These are phyloP conservation scores for Musa balbisiana DNA, from an alignment of 202 grass and related monocot genomes.

Conservation along the genomic window DNA sequence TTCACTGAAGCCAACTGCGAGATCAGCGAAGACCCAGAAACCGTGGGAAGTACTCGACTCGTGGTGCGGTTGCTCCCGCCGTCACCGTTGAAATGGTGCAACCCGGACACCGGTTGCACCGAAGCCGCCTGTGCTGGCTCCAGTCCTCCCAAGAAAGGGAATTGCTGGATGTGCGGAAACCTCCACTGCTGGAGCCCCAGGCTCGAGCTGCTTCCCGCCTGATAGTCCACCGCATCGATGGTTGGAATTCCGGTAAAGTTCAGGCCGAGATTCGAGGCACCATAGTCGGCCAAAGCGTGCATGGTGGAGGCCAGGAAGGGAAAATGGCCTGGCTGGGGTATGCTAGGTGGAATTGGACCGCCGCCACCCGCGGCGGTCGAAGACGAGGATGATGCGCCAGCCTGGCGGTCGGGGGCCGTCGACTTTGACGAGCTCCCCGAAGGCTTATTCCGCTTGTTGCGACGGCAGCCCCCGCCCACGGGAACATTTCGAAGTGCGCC, in stretches of 20 bases:
- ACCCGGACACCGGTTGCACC: constrained; percentile 35
- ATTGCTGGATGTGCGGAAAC: constrained; percentile 57
- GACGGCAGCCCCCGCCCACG: constrained; percentile 80
- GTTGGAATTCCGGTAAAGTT: constrained; percentile 55
- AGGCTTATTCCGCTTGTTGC: constrained; percentile 87
- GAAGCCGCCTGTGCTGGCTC: constrained; percentile 17
- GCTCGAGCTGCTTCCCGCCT: constrained; percentile 24
- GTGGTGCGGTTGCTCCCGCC: constrained; percentile 27
- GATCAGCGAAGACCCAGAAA: constrained; percentile 42
- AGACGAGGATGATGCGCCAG: constrained; percentile 49
- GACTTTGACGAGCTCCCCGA: constrained; percentile 40
- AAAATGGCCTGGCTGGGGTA: constrained; percentile 38
- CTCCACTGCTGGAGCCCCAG: constrained; percentile 65
- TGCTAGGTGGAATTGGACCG: constrained; percentile 16
- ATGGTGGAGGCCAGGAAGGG: constrained; percentile 51
- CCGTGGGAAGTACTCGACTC: constrained; percentile 37
- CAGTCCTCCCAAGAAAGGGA: constrained; percentile 41
- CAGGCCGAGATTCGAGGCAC: constrained; percentile 40
- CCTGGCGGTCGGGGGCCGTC: constrained; percentile 25
- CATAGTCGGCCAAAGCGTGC: constrained; percentile 34
- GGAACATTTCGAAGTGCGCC: constrained; percentile 76
- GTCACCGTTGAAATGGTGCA: constrained; percentile 39
- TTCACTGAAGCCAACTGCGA: constrained; percentile 63
- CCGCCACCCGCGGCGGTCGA: constrained; percentile 32
- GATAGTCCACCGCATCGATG: constrained; percentile 52